Percentiles rank a stretch among this genome's conserved stretches.
These are phyloP conservation scores for Syzygium grande DNA, from an alignment of 345 rosid genomes.

Conservation along the genomic window DNA sequence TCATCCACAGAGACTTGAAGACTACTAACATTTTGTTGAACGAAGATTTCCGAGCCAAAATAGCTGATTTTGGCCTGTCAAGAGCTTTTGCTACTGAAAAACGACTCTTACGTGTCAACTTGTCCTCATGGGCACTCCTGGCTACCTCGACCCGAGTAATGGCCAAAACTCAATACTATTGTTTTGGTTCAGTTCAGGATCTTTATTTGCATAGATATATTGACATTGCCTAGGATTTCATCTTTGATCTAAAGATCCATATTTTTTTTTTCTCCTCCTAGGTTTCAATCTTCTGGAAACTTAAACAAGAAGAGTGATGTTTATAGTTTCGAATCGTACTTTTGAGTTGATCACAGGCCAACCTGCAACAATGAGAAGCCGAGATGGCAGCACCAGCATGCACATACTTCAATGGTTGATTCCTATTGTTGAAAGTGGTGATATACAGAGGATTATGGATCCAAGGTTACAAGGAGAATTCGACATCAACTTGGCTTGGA, in stretches of 20 bases:
- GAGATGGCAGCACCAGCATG: neutral
- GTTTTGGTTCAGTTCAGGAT: neutral
- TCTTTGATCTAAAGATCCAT: neutral
- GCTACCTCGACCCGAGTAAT: neutral
- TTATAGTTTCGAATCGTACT: neutral
- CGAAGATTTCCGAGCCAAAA: conserved; percentile 13
- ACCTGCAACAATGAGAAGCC: fast-evolving
- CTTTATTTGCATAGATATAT: neutral
- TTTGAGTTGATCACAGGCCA: neutral
- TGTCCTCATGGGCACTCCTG: neutral
- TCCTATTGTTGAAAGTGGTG: conserved; percentile 8
- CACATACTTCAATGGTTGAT: neutral
- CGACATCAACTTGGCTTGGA: conserved; percentile 7
- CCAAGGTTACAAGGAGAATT: conserved; percentile 4
- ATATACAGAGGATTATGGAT: conserved; percentile 13
- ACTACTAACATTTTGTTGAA: conserved; percentile 15
- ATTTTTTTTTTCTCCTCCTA: fast-evolving
- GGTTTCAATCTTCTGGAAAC: neutral
- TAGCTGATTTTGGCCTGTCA: conserved; percentile 26
- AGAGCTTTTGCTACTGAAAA: neutral
- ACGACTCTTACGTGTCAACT: neutral
- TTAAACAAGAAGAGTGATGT: neutral
- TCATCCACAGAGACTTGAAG: conserved; percentile 29
- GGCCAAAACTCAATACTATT: neutral
- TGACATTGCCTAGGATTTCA: neutral